Conservation (phyloP, 2,329 filamentous ascomycete genomes). For the Dryadomyces quercivorus region DNA sequence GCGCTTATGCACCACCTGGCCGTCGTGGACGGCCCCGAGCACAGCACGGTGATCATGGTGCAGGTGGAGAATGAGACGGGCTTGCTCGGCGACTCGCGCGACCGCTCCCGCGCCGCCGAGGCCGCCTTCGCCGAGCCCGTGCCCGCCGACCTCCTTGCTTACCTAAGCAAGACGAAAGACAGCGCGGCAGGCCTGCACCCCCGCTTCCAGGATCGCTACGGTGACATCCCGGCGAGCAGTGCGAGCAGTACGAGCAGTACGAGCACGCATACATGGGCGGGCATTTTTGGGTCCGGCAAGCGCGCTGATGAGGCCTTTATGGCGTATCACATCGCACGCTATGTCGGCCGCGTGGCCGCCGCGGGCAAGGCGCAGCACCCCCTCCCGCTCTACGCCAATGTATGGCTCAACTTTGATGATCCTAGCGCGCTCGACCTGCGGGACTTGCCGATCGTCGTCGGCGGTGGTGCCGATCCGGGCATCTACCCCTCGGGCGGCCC, state of each 20-base stretch:
- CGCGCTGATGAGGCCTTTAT: constrained; percentile 24
- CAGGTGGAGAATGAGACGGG: constrained; percentile 46
- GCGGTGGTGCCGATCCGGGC: constrained; percentile 21
- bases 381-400: constrained; percentile 23
- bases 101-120: constrained; percentile 28
- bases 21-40: constrained; percentile 26
- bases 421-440: constrained; percentile 12
- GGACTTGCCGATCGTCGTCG: background rate
- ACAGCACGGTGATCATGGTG: constrained; percentile 41
- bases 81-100: constrained; percentile 37
- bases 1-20: constrained; percentile 22
- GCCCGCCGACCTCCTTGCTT: constrained; percentile 10
- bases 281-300: constrained; percentile 16
- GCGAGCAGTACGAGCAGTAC: too few species aligned
- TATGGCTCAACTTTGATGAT: constrained; percentile 20
- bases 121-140: constrained; percentile 23
- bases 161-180: background rate
- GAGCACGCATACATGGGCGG: constrained; percentile 15
- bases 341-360: constrained; percentile 21
- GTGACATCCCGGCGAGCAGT: background rate
- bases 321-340: constrained; percentile 22
- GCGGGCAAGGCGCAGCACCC: constrained; percentile 21
- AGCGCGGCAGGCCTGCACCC: background rate
- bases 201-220: background rate
- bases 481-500: constrained; percentile 33